Percentiles rank a stretch among this genome's conserved stretches.
Evolutionary conservation across 1,139 yeast species (phyloP).

Genomic region (Taphrina populina): DNA sequence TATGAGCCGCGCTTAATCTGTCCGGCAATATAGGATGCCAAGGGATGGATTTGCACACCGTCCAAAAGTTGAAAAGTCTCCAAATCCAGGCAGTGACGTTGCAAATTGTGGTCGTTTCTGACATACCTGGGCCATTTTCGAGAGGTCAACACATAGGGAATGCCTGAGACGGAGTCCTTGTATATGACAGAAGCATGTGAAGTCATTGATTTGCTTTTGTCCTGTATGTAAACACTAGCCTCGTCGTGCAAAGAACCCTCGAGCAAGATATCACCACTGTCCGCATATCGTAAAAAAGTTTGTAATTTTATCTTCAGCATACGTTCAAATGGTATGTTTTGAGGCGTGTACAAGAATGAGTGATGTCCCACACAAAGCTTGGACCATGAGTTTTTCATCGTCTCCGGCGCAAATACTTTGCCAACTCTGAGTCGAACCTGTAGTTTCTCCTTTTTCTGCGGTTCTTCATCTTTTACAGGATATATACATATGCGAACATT

Average conservation of each 20-base stretch:
- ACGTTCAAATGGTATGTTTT: slow-evolving; percentile 7
- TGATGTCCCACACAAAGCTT: slow-evolving; percentile 1
- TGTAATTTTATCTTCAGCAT: slow-evolving; percentile 8
- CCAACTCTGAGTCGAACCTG: background rate
- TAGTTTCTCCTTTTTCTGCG: background rate
- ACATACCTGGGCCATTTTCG: slow-evolving; percentile 26
- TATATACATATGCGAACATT: slow-evolving; percentile 16
- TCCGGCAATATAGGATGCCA: slow-evolving; percentile 5
- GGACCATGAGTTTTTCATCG: slow-evolving; percentile 10
- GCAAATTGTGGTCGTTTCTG: too few species aligned
- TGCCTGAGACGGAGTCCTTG: slow-evolving; percentile 10
- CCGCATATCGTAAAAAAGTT: slow-evolving; percentile 1
- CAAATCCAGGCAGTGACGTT: slow-evolving; percentile 5
- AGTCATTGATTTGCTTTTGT: slow-evolving; percentile 5
- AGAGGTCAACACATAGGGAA: slow-evolving; percentile 11
- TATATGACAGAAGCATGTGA: slow-evolving; percentile 20
- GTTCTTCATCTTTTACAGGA: slow-evolving; percentile 12
- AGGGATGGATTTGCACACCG: slow-evolving; percentile 29
- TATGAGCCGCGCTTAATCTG: slow-evolving; percentile 13
- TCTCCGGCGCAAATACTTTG: background rate
- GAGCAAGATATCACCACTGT: slow-evolving; percentile 22
- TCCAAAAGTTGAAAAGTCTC: background rate
- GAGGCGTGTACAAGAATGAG: background rate
- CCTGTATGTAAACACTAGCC: slow-evolving; percentile 8
- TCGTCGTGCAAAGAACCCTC: slow-evolving; percentile 12